Evolutionary conservation across 2,329 filamentous ascomycete genomes (phyloP), one percentile per base, ranked within the genome.

Genomic region (Scorias spongiosa): DNA sequence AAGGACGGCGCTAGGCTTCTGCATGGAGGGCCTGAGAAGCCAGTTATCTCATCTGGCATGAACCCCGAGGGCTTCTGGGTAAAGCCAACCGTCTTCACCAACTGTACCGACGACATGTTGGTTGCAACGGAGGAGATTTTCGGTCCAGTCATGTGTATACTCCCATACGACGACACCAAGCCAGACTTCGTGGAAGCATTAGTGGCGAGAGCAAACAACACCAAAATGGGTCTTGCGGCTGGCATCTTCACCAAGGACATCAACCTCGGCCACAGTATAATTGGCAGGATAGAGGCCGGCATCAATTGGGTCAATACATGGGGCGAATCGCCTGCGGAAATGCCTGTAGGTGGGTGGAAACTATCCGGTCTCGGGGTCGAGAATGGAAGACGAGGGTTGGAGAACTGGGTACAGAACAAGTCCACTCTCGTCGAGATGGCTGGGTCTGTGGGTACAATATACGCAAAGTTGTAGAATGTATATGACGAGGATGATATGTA

Each of bases 301-400:
- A 93, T 93, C 56, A 93, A 84, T 1, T 93, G 86, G 86, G 72
- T 93, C 42, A 93, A 93, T 61, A 87, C 84, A 0, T 93, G 87
- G 87, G 86, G 87, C n/a, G 86, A 93, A 66, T 81, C 75, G 41
- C 86, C 86, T 0, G 84, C 87, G 0, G 86, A 93, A 68, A 93
- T 93, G 87, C 81, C 82, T 2, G 86, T 93, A 0, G 86, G 86
- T 9, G 86, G 86, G 0, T 93, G 86, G 87, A 93, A 93, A 69
- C 74, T 83, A 71, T 93, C 85, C 58, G 87, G 87, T 29, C 66
- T 93, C 9, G 86, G 86, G 0, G 79, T 93, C 1, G 86, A 93
- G 70, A 94, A 94, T 61, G 87, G 86, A 2, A 70, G 78, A 46
- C 76, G 74, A 54, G 86, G 86, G 0, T 71, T 94, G 43, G 80